These are phyloP conservation scores for Thraustochytrium sp. DNA, from an alignment of 352 stramenopile genomes.

Conservation along the genomic window DNA sequence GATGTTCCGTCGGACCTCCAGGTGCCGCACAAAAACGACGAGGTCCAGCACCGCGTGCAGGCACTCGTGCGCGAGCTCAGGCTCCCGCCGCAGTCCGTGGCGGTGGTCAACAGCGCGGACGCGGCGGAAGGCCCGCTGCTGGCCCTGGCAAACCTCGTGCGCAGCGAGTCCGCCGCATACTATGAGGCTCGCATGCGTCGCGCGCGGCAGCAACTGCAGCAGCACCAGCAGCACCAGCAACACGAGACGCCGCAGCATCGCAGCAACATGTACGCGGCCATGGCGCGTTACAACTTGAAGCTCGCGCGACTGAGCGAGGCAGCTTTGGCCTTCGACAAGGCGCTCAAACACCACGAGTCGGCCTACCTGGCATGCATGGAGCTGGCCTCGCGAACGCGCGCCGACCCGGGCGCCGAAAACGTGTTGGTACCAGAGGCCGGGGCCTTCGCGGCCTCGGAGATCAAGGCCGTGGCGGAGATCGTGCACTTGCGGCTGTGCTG, in stretches of 20 bases:
- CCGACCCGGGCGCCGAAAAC: not conserved
- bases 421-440: not conserved
- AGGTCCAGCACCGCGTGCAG: not conserved
- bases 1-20: slow-evolving; percentile 13
- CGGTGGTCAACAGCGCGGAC: slow-evolving; percentile 8
- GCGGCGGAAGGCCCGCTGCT: not conserved
- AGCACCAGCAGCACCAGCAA: not conserved
- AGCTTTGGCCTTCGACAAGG: not conserved
- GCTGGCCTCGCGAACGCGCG: not conserved
- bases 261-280: not conserved
- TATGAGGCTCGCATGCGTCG: not conserved
- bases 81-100: not conserved
- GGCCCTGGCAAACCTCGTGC: not conserved
- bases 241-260: not conserved
- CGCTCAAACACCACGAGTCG: slow-evolving; percentile 20
- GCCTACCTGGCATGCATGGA: not conserved
- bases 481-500: not conserved
- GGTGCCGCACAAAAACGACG: not conserved
- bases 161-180: not conserved
- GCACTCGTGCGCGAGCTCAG: not conserved
- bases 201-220: not conserved
- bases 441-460: not conserved
- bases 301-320: not conserved
- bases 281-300: not conserved
- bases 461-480: slow-evolving; percentile 8